These are phyloP conservation scores for Niveomyces coronatus DNA, from an alignment of 2,329 filamentous ascomycete genomes.

Conservation along the genomic window DNA sequence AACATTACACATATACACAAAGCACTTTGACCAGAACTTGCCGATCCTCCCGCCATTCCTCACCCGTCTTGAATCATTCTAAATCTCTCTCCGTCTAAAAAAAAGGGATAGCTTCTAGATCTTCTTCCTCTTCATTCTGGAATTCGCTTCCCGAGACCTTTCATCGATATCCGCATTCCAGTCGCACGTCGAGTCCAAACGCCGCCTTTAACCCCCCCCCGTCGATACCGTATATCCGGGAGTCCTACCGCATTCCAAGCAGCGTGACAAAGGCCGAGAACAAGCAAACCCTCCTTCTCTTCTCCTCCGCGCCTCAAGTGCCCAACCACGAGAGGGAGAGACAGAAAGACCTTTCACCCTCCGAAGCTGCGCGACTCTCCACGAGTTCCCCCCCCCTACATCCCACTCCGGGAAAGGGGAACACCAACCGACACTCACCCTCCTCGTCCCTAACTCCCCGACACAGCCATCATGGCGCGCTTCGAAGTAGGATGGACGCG, in stretches of 20 bases:
- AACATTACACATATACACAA: constrained; percentile 1
- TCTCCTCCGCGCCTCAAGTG: too few relatives aligned
- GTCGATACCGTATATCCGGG: too few relatives aligned
- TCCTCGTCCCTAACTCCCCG: neutral
- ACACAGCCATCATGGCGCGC: constrained; percentile 6
- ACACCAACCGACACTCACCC: neutral
- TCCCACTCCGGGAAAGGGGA: too few relatives aligned
- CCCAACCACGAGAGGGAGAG: too few relatives aligned
- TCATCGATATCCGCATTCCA: constrained; percentile 7
- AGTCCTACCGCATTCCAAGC: too few relatives aligned
- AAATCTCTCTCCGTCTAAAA: neutral
- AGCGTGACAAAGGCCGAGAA: too few relatives aligned
- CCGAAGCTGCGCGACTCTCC: constrained; percentile 1
- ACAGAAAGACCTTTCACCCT: too few relatives aligned
- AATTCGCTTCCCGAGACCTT: neutral
- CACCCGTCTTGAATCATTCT: constrained; percentile 2
- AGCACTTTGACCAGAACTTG: neutral
- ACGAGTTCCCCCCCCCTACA: constrained; percentile 1
- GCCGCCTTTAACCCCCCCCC: too few relatives aligned
- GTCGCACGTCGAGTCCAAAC: neutral
- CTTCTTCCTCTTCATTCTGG: too few relatives aligned
- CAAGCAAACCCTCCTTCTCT: too few relatives aligned
- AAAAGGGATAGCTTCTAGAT: constrained; percentile 3
- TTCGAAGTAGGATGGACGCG: constrained; percentile 20
- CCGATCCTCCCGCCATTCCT: neutral